Percentiles rank a stretch among this genome's conserved stretches.
phyloP scores from a whole-genome alignment of 371 early-diverging fungal species.

The Coemansia sp. region DNA sequence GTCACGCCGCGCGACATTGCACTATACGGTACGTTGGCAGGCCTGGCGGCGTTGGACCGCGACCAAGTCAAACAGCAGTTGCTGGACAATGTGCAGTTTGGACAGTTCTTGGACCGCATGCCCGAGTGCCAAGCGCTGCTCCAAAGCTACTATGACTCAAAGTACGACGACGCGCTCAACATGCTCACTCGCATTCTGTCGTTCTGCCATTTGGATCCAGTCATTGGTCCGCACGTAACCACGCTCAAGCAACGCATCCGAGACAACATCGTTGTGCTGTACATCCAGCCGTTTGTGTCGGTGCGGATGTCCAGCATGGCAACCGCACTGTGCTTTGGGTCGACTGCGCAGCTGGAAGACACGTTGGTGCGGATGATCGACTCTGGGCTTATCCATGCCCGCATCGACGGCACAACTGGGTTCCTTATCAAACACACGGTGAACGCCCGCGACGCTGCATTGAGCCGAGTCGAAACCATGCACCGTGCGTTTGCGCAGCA shows the following conservation, averaged over 20 bases:
- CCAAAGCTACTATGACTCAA: slow-evolving; percentile 28
- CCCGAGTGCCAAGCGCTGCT: slow-evolving; percentile 41
- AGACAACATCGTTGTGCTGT: slow-evolving; percentile 44
- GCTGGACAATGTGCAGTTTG: slow-evolving; percentile 32
- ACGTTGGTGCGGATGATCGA: slow-evolving; percentile 35
- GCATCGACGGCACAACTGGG: slow-evolving; percentile 43
- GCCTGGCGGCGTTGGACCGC: slow-evolving; percentile 31
- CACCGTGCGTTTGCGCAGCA: slow-evolving; percentile 26
- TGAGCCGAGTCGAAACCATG: slow-evolving; percentile 27
- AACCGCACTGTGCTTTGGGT: slow-evolving; percentile 20
- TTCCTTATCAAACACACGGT: slow-evolving; percentile 28
- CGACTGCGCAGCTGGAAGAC: slow-evolving; percentile 23
- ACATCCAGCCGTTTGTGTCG: slow-evolving; percentile 41
- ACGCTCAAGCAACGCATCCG: slow-evolving; percentile 14
- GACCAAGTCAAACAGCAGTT: slow-evolving; percentile 28
- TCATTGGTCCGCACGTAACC: slow-evolving; percentile 21
- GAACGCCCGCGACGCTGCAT: slow-evolving; percentile 36
- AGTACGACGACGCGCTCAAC: slow-evolving; percentile 31
- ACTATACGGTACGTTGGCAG: slow-evolving; percentile 53
- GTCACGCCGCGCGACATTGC: slow-evolving; percentile 32
- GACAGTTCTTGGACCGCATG: slow-evolving; percentile 45
- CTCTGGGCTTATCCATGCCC: slow-evolving; percentile 22
- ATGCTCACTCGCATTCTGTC: slow-evolving; percentile 25
- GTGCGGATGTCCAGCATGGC: slow-evolving; percentile 40
- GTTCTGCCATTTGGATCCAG: slow-evolving; percentile 33